Conservation (phyloP, 352 stramenopile species). For the Pelagophyceae sp. region DNA sequence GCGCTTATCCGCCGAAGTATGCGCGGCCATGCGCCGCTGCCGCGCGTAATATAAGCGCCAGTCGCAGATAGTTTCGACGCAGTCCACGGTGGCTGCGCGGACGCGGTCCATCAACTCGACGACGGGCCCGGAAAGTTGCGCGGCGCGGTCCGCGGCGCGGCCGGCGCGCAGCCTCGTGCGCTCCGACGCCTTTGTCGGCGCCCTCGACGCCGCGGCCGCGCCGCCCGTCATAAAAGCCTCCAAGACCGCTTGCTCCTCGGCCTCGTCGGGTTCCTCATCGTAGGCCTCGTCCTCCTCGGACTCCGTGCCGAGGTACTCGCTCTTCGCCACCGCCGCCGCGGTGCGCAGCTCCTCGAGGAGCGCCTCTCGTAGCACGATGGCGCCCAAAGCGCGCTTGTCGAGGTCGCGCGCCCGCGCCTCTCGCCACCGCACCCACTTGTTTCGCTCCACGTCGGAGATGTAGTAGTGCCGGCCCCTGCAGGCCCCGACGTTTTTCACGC, state of each 20-base stretch:
- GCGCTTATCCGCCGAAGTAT: neutral
- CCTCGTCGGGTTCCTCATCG: neutral
- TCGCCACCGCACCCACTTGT: neutral
- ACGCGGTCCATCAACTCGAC: neutral
- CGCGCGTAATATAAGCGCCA: neutral
- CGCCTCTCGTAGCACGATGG: neutral
- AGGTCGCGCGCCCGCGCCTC: neutral
- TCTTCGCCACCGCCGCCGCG: neutral
- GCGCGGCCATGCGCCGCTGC: neutral
- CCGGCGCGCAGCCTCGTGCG: too few relatives aligned
- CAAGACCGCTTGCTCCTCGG: neutral
- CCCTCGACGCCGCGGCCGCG: too few relatives aligned
- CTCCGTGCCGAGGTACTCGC: neutral
- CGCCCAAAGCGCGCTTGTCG: neutral
- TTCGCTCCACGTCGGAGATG: neutral
- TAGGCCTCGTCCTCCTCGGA: neutral
- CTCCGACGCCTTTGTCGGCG: neutral
- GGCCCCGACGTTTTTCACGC: neutral
- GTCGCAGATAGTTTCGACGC: neutral
- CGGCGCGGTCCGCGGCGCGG: too few relatives aligned
- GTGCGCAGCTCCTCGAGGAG: neutral
- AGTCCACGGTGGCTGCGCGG: neutral
- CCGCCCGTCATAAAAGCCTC: neutral
- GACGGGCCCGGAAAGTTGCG: neutral
- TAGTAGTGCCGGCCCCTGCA: slow-evolving; percentile 16